phyloP scores from a whole-genome alignment of 768 basidiomycete genomes.

The Coprinopsis sp. region DNA sequence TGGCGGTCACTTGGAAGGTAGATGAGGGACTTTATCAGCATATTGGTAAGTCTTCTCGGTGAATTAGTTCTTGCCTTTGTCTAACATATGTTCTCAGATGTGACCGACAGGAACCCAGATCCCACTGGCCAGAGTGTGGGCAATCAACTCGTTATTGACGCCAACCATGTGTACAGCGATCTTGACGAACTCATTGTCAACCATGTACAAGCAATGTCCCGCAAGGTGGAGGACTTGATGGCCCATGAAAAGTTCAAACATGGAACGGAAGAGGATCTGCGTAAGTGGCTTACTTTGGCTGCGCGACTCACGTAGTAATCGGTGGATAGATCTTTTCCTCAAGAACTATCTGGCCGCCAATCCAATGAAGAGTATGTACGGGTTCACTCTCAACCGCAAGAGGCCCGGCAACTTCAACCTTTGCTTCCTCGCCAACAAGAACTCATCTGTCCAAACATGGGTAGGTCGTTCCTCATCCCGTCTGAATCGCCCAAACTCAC shows the following conservation, averaged over 20 bases:
- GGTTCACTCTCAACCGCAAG: conserved; percentile 86
- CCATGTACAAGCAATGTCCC: conserved; percentile 90
- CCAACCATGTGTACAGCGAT: conserved; percentile 82
- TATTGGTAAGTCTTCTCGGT: conserved; percentile 59
- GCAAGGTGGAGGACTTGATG: conserved; percentile 92
- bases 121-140: conserved; percentile 62
- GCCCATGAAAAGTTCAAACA: conserved; percentile 93
- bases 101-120: conserved; percentile 75
- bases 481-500: conserved; percentile 8
- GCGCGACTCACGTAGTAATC: conserved; percentile 5
- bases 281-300: conserved; percentile 47
- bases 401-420: conserved; percentile 91
- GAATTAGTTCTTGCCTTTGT: background rate
- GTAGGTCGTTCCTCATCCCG: conserved; percentile 40
- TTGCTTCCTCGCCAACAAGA: conserved; percentile 90
- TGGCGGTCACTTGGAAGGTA: conserved; percentile 99
- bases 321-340: conserved; percentile 76
- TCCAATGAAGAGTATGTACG: conserved; percentile 92
- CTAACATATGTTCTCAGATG: conserved; percentile 46
- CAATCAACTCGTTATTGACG: conserved; percentile 67
- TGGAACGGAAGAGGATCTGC: conserved; percentile 82
- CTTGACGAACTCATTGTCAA: conserved; percentile 96
- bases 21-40: conserved; percentile 95
- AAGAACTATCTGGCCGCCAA: conserved; percentile 91
- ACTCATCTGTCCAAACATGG: conserved; percentile 87